Conservation (phyloP, 495 filamentous ascomycete species). For the Penicillium paxilli region DNA sequence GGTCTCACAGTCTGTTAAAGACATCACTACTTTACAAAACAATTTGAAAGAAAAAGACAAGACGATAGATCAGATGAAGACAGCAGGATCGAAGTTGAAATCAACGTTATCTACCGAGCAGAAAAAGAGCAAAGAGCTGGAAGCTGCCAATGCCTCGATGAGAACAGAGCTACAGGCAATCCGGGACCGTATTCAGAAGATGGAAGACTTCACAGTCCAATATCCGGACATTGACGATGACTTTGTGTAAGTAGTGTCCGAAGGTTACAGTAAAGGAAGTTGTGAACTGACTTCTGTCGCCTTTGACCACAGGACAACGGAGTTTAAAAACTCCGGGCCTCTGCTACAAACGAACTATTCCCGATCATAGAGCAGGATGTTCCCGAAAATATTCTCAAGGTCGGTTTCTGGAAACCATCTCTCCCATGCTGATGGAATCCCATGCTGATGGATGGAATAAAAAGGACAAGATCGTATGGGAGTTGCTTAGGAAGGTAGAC, state of each 20-base stretch:
- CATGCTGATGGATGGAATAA: conserved; percentile 2
- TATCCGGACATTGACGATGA: conserved; percentile 8
- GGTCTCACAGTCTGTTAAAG: conserved; percentile 8
- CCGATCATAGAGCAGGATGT: conserved; percentile 11
- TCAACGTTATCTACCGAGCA: conserved; percentile 3
- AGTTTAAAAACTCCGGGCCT: conserved; percentile 9
- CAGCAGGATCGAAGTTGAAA: conserved; percentile 14
- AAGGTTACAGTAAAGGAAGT: background rate
- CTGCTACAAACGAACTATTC: conserved; percentile 7
- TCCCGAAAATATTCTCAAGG: conserved; percentile 8
- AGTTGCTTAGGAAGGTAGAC: conserved; percentile 5
- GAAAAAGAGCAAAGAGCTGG: conserved; percentile 9
- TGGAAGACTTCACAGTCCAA: conserved; percentile 10
- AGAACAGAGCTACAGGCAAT: conserved; percentile 8
- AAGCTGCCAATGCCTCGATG: conserved; percentile 8
- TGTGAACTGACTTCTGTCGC: background rate
- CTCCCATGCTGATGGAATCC: background rate
- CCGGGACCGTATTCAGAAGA: background rate
- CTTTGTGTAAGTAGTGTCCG: conserved; percentile 11
- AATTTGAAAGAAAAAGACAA: conserved; percentile 20
- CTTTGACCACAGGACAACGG: background rate
- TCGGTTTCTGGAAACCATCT: background rate
- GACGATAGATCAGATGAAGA: conserved; percentile 17
- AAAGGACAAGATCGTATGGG: conserved; percentile 6
- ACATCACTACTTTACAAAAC: conserved; percentile 12